Evolutionary conservation across 2,329 filamentous ascomycete genomes (phyloP), one percentile per base, ranked within the genome.

Genomic region (Blastomyces silverae): DNA sequence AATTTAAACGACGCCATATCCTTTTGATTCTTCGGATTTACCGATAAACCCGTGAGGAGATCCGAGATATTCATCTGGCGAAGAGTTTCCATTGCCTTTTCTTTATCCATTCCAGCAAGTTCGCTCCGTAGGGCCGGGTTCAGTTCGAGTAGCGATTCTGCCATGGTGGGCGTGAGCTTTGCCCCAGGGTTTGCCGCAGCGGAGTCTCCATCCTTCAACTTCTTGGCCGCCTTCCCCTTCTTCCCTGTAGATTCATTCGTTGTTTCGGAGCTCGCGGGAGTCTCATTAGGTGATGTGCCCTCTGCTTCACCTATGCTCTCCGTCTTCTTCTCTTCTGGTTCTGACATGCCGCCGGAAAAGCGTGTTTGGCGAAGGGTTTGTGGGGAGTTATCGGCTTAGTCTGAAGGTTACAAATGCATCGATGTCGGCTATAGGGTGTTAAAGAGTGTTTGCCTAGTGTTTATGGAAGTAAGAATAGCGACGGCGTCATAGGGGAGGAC

Each of bases 1-100:
- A 99, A 99, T 79, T 96, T 97, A 83, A 97, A 97, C 65, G 88
- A 90, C 7, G 89, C 92, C 91, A 97, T 96, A 74, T 97, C 92
- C 81, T 96, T 97, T 71, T 87, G 88, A 73, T 96, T 96, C 83
- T 94, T 95, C 64, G 89, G 90, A 67, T 85, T 87, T 8, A 90
- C 82, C 20, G 92, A 89, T 67, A 83, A 73, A 48, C 82, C 82
- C 8, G 81, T 82, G 64, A 83, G 66, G 58, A 83, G 66, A 34
- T 83, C 79, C 44, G 77, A 72, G 20, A 83, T 71, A 62, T 81
- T 78, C 74, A 83, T 74, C 58, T 79, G 79, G 67, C 77, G 76
- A 68, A 87, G 73, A 68, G 82, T 73, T 58, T 85, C 79, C 60
- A 81, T 77, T 1, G 80, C 77, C 64, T 80, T 75, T 73, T 89